Evolutionary conservation across 2,329 filamentous ascomycete genomes (phyloP), one percentile per base, ranked within the genome.

Genomic region (Colletotrichum brevisporum): DNA sequence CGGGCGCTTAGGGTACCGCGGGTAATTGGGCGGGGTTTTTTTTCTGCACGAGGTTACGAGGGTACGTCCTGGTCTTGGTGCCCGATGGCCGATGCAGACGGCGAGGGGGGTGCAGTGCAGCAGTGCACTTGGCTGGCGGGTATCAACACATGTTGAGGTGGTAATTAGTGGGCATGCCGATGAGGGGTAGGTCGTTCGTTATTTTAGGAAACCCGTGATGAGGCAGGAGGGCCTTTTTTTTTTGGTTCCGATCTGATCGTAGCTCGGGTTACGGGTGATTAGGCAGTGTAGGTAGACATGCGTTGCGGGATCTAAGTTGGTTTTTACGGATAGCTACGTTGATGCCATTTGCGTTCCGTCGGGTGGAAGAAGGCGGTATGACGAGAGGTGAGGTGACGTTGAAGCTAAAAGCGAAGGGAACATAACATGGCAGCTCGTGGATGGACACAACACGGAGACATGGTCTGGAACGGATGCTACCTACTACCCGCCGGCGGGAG

Each of bases 1-100:
- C 41, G 47, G 61, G 61, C 61, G 61, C 52, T 58, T 64, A 64
- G 61, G 52, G 57, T 64, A 48, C 39, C 61, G 61, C 51, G 61
- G 52, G 52, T 50, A 43, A 69, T 69, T 66, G 67, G 62, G 62
- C 57, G 52, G 48, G 43, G 41, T 36, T 36, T 36, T 31, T 31
- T 8, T 31, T 9, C 10, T 36, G 9, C 8, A 9, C 16, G 48
- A 24, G 21, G 21, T 24, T 18, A 50, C 8, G 47, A 24, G 21
- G n/a, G 47, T 36, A 36, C 31, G 31, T 36, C 8, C 31, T 36
- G 8, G 31, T 45, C 48, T 65, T 66, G 61, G 56, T 66, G 62
- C 67, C 67, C 61, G 57, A 69, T 45, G 50, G 21, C 21, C 21
- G 21, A 24, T 24, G 21, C 21, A 24, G 21, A 6, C 36, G 53